Conservation (phyloP, 1,284 basidiomycete species). For the Sanghuangporus baumii region DNA sequence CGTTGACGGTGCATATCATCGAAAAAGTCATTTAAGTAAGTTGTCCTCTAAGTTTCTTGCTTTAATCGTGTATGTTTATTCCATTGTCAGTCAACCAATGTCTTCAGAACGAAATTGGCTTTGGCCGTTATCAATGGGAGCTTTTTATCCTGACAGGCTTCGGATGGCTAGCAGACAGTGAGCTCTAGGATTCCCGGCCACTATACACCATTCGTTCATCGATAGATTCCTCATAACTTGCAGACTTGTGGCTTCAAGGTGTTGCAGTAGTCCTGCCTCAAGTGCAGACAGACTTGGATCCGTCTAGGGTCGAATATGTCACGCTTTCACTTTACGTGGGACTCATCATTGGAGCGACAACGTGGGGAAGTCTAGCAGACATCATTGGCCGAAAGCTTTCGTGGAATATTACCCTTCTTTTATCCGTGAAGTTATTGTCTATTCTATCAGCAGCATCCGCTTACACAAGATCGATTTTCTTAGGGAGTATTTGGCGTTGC, state of each 20-base stretch:
- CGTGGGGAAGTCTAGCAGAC: slow-evolving; percentile 48
- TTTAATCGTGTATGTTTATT: too few species aligned
- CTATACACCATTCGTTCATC: too few species aligned
- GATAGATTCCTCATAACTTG: neutral
- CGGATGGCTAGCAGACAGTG: slow-evolving; percentile 2
- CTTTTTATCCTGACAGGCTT: slow-evolving; percentile 52
- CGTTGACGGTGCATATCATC: slow-evolving; percentile 25
- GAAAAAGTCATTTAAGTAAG: slow-evolving; percentile 23
- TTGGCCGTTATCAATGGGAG: slow-evolving; percentile 56
- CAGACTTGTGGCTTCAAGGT: slow-evolving; percentile 53
- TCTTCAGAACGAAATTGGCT: slow-evolving; percentile 51
- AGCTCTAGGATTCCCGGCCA: neutral
- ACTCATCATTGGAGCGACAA: slow-evolving; percentile 50
- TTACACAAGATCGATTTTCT: neutral
- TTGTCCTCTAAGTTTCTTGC: neutral
- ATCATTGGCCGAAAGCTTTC: slow-evolving; percentile 47
- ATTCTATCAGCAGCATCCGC: neutral
- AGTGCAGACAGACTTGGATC: slow-evolving; percentile 40
- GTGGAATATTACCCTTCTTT: slow-evolving; percentile 56
- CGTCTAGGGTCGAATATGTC: slow-evolving; percentile 39
- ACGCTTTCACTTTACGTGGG: slow-evolving; percentile 55
- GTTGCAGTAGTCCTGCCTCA: slow-evolving; percentile 46
- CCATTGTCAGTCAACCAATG: slow-evolving; percentile 37
- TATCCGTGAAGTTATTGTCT: slow-evolving; percentile 30
- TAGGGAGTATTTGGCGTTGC: slow-evolving; percentile 49